Evolutionary conservation across 2,329 filamentous ascomycete genomes (phyloP).

Genomic region (Cordyceps cateniannulata): DNA sequence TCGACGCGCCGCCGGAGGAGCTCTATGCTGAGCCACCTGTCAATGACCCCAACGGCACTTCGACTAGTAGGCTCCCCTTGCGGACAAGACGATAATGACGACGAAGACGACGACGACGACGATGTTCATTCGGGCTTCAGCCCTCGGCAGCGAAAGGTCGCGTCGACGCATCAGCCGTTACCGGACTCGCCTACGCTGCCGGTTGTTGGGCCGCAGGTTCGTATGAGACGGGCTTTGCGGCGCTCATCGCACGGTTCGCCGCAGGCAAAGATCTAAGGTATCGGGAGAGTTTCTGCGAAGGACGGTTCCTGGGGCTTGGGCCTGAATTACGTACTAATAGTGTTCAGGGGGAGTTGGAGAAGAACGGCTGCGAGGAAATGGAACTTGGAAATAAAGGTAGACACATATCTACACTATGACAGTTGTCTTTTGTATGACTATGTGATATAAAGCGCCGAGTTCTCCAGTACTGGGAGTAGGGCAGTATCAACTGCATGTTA

Average conservation of each 20-base stretch:
- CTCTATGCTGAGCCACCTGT: neutral
- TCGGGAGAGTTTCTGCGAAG: no score
- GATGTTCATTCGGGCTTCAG: neutral
- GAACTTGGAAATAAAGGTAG: no score
- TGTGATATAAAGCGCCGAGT: no score
- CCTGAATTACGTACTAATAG: no score
- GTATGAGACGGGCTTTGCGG: neutral
- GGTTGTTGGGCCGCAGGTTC: neutral
- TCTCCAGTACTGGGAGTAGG: no score
- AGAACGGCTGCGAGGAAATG: no score
- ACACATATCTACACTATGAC: no score
- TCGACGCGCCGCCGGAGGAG: neutral
- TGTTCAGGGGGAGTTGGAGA: no score
- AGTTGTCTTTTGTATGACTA: no score
- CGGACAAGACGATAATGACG: neutral
- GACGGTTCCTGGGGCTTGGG: no score
- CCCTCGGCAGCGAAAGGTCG: neutral
- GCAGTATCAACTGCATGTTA: no score
- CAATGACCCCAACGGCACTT: neutral
- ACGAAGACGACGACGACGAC: neutral
- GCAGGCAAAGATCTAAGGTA: no score
- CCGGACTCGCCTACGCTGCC: constrained; percentile 11
- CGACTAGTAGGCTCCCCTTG: neutral
- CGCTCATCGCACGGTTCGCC: neutral
- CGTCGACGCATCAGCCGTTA: neutral